phyloP scores from a whole-genome alignment of 176 grass and related monocot species.

The Typha latifolia region DNA sequence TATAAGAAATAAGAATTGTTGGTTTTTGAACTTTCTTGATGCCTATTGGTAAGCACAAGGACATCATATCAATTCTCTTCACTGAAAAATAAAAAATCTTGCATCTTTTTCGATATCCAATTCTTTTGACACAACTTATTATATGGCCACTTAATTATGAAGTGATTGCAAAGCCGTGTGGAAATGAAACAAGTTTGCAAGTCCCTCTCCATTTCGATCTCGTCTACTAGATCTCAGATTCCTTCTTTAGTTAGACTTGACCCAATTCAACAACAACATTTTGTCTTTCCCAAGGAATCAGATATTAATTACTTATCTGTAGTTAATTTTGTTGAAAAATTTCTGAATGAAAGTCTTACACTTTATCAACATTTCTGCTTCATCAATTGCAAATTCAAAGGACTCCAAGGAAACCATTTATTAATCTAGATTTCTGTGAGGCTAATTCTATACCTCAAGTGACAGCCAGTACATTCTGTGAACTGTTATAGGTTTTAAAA shows the following conservation, averaged over 20 bases:
- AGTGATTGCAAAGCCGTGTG: no score
- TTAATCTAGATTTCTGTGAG: conserved; percentile 85
- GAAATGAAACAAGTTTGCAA: no score
- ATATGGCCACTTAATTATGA: no score
- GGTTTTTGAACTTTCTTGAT: no score
- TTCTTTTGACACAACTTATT: no score
- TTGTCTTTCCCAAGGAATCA: conserved; percentile 49
- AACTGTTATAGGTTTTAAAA: conserved; percentile 50
- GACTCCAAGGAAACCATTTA: conserved; percentile 71
- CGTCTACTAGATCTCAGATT: conserved; percentile 54
- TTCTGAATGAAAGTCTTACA: conserved; percentile 61
- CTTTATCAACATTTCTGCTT: conserved; percentile 40
- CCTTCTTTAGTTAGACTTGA: conserved; percentile 85
- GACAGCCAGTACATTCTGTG: conserved; percentile 54
- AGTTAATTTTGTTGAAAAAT: conserved; percentile 67
- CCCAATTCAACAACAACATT: conserved; percentile 57
- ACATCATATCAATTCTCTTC: no score
- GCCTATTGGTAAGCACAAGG: no score
- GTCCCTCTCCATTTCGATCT: no score
- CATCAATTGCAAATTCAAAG: conserved; percentile 31
- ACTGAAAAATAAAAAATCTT: no score
- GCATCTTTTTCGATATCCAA: no score
- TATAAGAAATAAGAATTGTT: no score
- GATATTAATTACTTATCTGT: conserved; percentile 48
- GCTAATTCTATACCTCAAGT: conserved; percentile 70